Evolutionary conservation across 805 yeast species (phyloP).

Genomic region (Lipomyces kockii): DNA sequence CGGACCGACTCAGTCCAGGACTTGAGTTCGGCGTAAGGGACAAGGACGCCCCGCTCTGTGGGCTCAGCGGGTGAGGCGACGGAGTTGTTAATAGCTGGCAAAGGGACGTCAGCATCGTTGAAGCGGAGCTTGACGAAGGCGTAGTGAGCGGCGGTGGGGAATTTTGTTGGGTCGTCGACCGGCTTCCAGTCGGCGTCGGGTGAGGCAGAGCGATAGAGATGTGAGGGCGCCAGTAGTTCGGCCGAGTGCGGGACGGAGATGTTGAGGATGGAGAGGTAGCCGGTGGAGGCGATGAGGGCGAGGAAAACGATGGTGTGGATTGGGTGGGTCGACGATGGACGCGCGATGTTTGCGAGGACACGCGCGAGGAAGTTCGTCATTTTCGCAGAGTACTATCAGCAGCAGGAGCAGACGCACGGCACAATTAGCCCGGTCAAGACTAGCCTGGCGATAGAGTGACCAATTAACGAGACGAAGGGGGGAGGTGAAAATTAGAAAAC

Average conservation of each 20-base stretch:
- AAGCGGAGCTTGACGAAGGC: conserved; percentile 64
- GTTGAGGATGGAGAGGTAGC: conserved; percentile 67
- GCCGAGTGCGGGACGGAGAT: conserved; percentile 44
- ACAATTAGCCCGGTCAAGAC: neutral
- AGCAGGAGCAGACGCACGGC: conserved; percentile 1
- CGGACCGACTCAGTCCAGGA: conserved; percentile 41
- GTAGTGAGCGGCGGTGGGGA: conserved; percentile 53
- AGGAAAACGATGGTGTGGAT: conserved; percentile 80
- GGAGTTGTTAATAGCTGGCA: conserved; percentile 23
- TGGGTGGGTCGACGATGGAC: conserved; percentile 54
- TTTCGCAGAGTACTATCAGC: neutral
- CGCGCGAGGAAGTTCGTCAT: conserved; percentile 30
- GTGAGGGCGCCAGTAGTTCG: conserved; percentile 32
- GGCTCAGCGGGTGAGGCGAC: conserved; percentile 4
- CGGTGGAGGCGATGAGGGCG: conserved; percentile 74
- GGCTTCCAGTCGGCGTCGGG: conserved; percentile 54
- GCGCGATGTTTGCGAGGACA: conserved; percentile 28
- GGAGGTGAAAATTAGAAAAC: neutral
- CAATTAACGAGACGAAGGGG: neutral
- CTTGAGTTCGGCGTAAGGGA: conserved; percentile 40
- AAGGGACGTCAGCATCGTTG: conserved; percentile 49
- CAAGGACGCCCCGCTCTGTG: conserved; percentile 49
- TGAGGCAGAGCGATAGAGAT: conserved; percentile 48
- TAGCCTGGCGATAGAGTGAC: conserved; percentile 5
- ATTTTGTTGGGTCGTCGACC: conserved; percentile 51